These are phyloP conservation scores for Tetrapisispora nanseiensis DNA, from an alignment of 805 yeast genomes.

Conservation along the genomic window DNA sequence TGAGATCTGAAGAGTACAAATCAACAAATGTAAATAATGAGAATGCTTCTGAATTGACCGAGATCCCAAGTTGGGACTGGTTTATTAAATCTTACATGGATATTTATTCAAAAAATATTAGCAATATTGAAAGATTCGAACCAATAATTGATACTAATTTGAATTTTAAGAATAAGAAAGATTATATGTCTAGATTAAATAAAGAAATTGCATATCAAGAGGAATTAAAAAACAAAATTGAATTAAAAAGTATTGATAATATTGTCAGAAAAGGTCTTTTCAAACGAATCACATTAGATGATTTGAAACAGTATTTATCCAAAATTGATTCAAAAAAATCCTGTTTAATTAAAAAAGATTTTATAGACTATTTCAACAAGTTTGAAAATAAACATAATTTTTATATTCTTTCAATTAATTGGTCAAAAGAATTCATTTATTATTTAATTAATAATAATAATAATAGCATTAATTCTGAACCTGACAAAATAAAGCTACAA, in stretches of 20 bases:
- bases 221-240: slow-evolving; percentile 9
- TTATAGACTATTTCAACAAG: slow-evolving; percentile 7
- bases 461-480: not conserved
- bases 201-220: slow-evolving; percentile 3
- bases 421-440: slow-evolving; percentile 25
- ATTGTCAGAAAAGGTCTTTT: slow-evolving; percentile 13
- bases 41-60: not conserved
- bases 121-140: slow-evolving; percentile 4
- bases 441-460: slow-evolving; percentile 8
- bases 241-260: slow-evolving; percentile 19
- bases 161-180: not conserved
- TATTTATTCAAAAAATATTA: not conserved
- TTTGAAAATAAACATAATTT: slow-evolving; percentile 4
- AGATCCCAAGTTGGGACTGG: slow-evolving; percentile 19
- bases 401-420: slow-evolving; percentile 23
- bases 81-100: slow-evolving; percentile 15
- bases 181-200: not conserved
- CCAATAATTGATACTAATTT: slow-evolving; percentile 7
- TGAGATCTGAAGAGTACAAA: slow-evolving; percentile 3
- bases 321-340: slow-evolving; percentile 2
- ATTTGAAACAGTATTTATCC: slow-evolving; percentile 7
- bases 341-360: slow-evolving; percentile 10
- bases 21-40: slow-evolving; percentile 7
- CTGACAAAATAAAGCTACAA: not conserved
- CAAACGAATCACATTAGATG: slow-evolving; percentile 9